These are phyloP conservation scores for Mucor saturninus DNA, from an alignment of 371 early-diverging fungal genomes.

Conservation along the genomic window DNA sequence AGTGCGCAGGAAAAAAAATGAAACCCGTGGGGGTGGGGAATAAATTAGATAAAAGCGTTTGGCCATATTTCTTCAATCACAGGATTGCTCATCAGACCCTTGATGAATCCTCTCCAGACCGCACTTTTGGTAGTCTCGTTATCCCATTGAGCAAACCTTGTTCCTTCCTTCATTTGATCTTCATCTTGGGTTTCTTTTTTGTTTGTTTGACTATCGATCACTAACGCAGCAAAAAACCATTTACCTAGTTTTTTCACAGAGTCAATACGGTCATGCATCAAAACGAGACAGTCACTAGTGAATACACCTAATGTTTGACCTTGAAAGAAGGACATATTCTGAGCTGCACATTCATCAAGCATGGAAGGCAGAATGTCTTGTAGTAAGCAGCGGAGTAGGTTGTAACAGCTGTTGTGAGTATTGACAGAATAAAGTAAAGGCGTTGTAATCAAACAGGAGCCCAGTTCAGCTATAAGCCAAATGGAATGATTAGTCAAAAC, in stretches of 20 bases:
- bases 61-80: constrained; percentile 53
- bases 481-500: not conserved
- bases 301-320: constrained; percentile 61
- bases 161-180: constrained; percentile 15
- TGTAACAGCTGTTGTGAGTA: constrained; percentile 29
- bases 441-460: constrained; percentile 49
- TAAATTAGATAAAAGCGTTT: constrained; percentile 36
- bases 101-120: constrained; percentile 54
- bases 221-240: constrained; percentile 40
- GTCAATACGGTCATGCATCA: constrained; percentile 37
- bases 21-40: not conserved
- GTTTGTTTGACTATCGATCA: constrained; percentile 30
- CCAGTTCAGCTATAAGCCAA: constrained; percentile 46
- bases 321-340: constrained; percentile 51
- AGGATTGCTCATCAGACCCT: constrained; percentile 56
- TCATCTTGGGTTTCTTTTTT: constrained; percentile 20
- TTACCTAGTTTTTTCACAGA: constrained; percentile 31
- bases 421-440: constrained; percentile 37
- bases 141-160: constrained; percentile 38
- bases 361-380: constrained; percentile 42
- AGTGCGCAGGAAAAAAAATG: not conserved
- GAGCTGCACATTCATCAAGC: constrained; percentile 27
- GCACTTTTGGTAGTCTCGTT: constrained; percentile 40
- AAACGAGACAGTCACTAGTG: constrained; percentile 49
- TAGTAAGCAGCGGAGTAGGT: constrained; percentile 44